phyloP scores from a whole-genome alignment of 2,329 filamentous ascomycete genomes.

The Helotiales sp. region DNA sequence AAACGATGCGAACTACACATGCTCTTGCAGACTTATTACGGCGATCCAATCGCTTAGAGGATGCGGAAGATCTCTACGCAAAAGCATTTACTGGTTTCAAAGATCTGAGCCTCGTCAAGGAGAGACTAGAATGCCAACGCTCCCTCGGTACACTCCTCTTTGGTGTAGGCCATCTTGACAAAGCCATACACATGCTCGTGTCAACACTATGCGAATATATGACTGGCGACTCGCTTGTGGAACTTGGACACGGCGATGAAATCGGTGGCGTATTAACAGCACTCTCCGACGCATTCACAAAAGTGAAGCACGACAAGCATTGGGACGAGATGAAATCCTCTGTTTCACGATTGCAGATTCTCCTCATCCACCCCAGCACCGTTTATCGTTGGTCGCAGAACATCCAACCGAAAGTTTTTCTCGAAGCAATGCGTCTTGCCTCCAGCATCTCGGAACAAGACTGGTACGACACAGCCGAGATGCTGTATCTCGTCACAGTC shows the following conservation, averaged over 20 bases:
- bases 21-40: slow-evolving; percentile 8
- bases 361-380: slow-evolving; percentile 8
- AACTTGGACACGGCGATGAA: slow-evolving; percentile 5
- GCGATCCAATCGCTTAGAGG: slow-evolving; percentile 1
- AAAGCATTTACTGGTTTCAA: slow-evolving; percentile 12
- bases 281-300: slow-evolving; percentile 12
- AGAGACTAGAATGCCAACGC: slow-evolving; percentile 17
- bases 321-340: slow-evolving; percentile 15
- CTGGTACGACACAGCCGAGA: slow-evolving; percentile 18
- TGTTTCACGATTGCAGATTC: slow-evolving; percentile 8
- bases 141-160: slow-evolving; percentile 17
- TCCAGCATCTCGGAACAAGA: slow-evolving; percentile 13
- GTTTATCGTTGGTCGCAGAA: slow-evolving; percentile 16
- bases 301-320: slow-evolving; percentile 9
- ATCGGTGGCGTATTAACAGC: slow-evolving; percentile 15
- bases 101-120: slow-evolving; percentile 2
- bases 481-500: slow-evolving; percentile 15
- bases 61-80: slow-evolving; percentile 14
- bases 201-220: slow-evolving; percentile 16
- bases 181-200: slow-evolving; percentile 15
- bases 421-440: slow-evolving; percentile 15
- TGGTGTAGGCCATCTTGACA: slow-evolving; percentile 12
- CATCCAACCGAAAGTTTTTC: slow-evolving; percentile 15
- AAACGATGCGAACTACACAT: slow-evolving; percentile 12
- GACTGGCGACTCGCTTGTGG: slow-evolving; percentile 6